These are phyloP conservation scores for Tilletia setariae DNA, from an alignment of 1,284 basidiomycete species.

Conservation along the genomic window DNA sequence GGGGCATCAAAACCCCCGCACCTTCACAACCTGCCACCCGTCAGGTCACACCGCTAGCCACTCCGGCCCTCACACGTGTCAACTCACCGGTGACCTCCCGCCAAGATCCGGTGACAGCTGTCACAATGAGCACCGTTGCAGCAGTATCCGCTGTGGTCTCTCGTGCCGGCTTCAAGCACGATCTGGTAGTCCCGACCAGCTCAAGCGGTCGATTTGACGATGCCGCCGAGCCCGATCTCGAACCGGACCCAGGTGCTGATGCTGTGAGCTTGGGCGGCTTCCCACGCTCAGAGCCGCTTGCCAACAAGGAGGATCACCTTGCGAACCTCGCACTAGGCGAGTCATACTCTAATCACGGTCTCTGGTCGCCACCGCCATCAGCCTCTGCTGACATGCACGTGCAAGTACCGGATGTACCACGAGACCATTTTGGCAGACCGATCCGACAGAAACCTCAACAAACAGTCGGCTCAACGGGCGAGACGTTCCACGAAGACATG, in stretches of 20 bases:
- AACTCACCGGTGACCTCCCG: neutral
- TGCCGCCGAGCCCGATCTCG: neutral
- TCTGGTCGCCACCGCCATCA: constrained; percentile 5
- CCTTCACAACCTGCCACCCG: constrained; percentile 9
- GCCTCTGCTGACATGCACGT: neutral
- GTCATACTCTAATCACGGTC: neutral
- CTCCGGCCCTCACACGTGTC: neutral
- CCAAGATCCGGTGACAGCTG: constrained; percentile 2
- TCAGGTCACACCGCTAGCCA: neutral
- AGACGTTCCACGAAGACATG: neutral
- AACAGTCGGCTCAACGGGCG: neutral
- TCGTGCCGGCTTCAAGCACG: neutral
- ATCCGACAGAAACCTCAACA: neutral
- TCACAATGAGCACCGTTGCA: neutral
- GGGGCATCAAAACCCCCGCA: constrained; percentile 3
- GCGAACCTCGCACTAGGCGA: neutral
- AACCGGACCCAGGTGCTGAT: constrained; percentile 5
- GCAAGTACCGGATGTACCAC: neutral
- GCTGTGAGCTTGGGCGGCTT: constrained; percentile 2
- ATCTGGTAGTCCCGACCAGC: neutral
- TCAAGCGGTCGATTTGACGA: constrained; percentile 3
- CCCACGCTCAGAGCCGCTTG: neutral
- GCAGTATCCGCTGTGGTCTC: neutral
- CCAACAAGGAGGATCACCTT: neutral
- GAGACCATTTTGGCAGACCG: neutral